These are phyloP conservation scores for Talaromyces piceae DNA, from an alignment of 2,329 filamentous ascomycete species.

Conservation along the genomic window DNA sequence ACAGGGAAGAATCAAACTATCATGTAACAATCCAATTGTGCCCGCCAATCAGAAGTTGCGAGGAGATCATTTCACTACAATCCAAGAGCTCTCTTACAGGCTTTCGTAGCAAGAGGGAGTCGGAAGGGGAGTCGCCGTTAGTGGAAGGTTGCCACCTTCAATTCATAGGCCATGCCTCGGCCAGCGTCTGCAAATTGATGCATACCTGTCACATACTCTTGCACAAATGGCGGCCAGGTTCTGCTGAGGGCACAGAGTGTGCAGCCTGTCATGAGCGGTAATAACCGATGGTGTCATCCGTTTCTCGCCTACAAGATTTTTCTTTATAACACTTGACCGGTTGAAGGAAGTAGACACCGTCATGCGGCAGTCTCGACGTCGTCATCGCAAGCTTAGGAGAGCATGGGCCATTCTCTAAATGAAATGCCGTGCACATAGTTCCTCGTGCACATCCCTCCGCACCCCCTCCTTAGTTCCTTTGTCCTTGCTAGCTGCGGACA, in stretches of 20 bases:
- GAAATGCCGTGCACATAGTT: background rate
- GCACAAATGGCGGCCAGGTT: background rate
- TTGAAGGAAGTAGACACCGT: background rate
- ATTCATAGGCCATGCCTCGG: constrained; percentile 3
- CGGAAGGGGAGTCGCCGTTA: background rate
- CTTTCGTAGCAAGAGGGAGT: background rate
- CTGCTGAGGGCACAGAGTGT: background rate
- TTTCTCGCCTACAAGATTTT: background rate
- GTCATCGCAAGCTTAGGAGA: background rate
- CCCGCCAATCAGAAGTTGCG: background rate
- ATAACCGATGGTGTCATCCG: background rate
- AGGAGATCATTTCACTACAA: background rate
- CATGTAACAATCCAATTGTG: background rate
- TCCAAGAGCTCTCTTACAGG: background rate
- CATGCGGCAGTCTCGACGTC: constrained; percentile 1
- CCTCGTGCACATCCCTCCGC: background rate
- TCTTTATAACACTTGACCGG: background rate
- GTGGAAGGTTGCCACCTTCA: constrained; percentile 6
- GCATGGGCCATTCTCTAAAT: background rate
- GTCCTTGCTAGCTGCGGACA: background rate
- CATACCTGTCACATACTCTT: constrained; percentile 5
- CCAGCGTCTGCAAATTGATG: constrained; percentile 1
- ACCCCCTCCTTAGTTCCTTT: background rate
- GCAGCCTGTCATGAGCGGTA: background rate
- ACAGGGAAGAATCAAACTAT: background rate